Evolutionary conservation across 2,329 filamentous ascomycete genomes (phyloP).

Genomic region (Colletotrichum magnum): DNA sequence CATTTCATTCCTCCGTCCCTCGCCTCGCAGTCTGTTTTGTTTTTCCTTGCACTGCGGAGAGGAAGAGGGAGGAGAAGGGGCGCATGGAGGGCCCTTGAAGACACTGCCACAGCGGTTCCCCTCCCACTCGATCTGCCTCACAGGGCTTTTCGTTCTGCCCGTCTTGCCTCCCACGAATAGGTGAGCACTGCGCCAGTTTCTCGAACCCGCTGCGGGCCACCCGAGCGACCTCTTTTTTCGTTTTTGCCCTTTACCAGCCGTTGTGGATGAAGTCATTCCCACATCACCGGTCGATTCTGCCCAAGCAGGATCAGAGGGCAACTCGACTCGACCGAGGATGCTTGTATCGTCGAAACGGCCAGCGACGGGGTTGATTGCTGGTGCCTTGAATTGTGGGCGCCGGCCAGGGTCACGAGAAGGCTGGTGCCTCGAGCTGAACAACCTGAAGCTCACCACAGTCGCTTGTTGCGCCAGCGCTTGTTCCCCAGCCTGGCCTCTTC

Average conservation of each 20-base stretch:
- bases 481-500: no score
- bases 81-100: conserved; percentile 7
- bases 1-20: conserved; percentile 11
- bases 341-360: neutral
- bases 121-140: conserved; percentile 28
- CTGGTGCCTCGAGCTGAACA: conserved; percentile 31
- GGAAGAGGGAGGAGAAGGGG: neutral
- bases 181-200: conserved; percentile 4
- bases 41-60: neutral
- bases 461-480: no score
- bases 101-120: conserved; percentile 25
- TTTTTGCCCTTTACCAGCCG: neutral
- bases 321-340: neutral
- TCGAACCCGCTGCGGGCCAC: conserved; percentile 13
- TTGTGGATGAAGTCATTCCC: conserved; percentile 24
- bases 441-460: neutral
- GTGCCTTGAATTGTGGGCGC: conserved; percentile 18
- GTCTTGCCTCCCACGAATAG: neutral
- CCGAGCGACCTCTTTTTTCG: neutral
- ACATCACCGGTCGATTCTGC: no score
- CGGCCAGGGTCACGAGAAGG: conserved; percentile 2
- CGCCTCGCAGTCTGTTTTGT: neutral
- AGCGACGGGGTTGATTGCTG: conserved; percentile 3
- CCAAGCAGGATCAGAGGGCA: neutral
- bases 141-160: conserved; percentile 24